Conservation (phyloP, 805 yeast species). For the Torulaspora microellipsoides region DNA sequence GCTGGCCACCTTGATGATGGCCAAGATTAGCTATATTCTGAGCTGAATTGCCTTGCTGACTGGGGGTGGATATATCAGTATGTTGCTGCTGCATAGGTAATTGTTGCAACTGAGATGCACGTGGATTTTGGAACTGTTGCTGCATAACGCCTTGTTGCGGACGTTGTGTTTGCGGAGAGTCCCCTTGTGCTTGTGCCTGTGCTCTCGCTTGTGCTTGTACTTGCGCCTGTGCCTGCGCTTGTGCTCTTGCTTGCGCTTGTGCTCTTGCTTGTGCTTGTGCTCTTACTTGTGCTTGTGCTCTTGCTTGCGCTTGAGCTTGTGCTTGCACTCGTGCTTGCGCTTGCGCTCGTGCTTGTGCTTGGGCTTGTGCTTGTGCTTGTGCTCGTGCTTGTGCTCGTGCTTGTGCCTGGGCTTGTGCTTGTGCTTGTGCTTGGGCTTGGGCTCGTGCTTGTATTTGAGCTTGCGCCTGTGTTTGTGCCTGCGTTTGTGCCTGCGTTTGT, state of each 20-base stretch:
- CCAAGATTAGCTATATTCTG: neutral
- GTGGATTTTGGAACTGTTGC: slow-evolving; percentile 5
- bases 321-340: slow-evolving; percentile 1
- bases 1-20: slow-evolving; percentile 3
- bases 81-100: slow-evolving; percentile 3
- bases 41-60: neutral
- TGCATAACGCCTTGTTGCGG: slow-evolving; percentile 8
- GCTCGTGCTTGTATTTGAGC: neutral
- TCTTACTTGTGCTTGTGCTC: neutral
- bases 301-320: neutral
- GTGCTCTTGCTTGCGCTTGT: slow-evolving; percentile 1
- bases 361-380: neutral
- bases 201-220: slow-evolving; percentile 4
- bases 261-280: slow-evolving; percentile 1
- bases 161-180: slow-evolving; percentile 10
- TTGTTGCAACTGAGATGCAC: slow-evolving; percentile 1
- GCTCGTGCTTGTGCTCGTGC: slow-evolving; percentile 2
- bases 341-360: neutral
- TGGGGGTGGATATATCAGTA: neutral
- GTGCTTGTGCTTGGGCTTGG: too few species aligned
- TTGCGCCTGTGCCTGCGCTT: slow-evolving; percentile 5
- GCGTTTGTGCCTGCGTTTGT: slow-evolving; percentile 8
- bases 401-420: slow-evolving; percentile 4
- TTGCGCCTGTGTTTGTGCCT: neutral
- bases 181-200: slow-evolving; percentile 4